Base-by-base conservation (phyloP, 805 yeast species). In the Lachancea sp. region DNA sequence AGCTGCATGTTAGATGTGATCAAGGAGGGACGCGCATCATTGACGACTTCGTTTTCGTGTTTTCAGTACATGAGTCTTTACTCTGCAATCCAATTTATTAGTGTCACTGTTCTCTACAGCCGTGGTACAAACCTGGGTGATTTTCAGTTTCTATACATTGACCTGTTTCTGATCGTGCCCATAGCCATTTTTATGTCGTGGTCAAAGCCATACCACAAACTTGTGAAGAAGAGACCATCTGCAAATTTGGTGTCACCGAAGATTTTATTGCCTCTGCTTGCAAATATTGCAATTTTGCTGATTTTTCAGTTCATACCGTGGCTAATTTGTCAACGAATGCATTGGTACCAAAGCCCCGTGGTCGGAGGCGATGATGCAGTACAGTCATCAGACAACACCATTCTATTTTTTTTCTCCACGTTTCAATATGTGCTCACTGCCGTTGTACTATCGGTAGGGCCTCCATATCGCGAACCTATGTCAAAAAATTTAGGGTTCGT, bases 1-100 rank as follows among this genome's bases (percentile, higher is more conserved):
- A 78, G 95, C 3, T 92, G 98, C 67, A 96, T 90, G 18, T 66
- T 87, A 49, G 87, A 86, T 57, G 92, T 92, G 3, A 86, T 92
- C 43, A 80, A 77, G 52, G 97, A 92, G 60, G 99, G 99, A 3
- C 72, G 99, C 46, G 94, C 96, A 1, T 82, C 97, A 16, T 68
- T 92, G 56, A 96, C 89, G 15, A 92, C 99, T 1, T 83, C 95
- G 47, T 92, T 92, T 64, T 81, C 96, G 26, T 92, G 98, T 62
- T 92, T 92, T 77, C 94, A 88, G 72, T 92, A 85, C 68, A 92
- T 92, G 98, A 87, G 97, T 38, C 65, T 94, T 44, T 92, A 92
- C 64, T 86, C 96, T 1, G 97, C 97, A 1, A 92, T 92, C 54
- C 99, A 92, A 62, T 92, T 92, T 56, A 72, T 87, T 39, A 76